Conservation (phyloP, 2,329 filamentous ascomycete genomes). For the Pseudodiploospora longispora region DNA sequence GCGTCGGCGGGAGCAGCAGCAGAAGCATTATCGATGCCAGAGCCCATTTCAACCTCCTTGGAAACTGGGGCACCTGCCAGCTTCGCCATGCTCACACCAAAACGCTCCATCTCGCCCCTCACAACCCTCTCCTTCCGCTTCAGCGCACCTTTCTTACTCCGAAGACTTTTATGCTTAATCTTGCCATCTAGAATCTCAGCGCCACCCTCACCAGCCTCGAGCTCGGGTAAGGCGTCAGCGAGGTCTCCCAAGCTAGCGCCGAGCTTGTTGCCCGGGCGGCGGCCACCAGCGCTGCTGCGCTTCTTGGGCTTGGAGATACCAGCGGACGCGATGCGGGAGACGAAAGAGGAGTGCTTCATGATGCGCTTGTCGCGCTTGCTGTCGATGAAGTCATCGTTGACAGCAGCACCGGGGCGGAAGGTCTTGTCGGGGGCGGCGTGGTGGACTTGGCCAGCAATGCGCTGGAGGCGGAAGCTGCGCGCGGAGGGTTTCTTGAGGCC, state of each 20-base stretch:
- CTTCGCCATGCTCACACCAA: constrained; percentile 74
- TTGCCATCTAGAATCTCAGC: constrained; percentile 44
- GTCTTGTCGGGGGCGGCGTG: constrained; percentile 44
- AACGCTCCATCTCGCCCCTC: constrained; percentile 71
- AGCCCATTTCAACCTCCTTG: constrained; percentile 3
- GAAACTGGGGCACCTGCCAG: constrained; percentile 40
- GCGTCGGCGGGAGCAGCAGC: constrained; percentile 9
- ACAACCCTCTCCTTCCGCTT: constrained; percentile 79
- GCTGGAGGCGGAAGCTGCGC: constrained; percentile 46
- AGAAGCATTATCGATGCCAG: constrained; percentile 1
- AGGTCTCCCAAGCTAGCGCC: constrained; percentile 66
- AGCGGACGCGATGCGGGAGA: constrained; percentile 65
- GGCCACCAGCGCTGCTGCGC: constrained; percentile 18
- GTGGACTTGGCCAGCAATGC: constrained; percentile 40
- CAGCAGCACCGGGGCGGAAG: constrained; percentile 42
- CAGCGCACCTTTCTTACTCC: constrained; percentile 67
- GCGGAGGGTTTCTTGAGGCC: constrained; percentile 47
- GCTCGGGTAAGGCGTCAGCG: constrained; percentile 69
- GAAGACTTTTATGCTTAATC: constrained; percentile 66
- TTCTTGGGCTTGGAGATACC: constrained; percentile 14
- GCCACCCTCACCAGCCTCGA: constrained; percentile 38
- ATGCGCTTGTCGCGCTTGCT: constrained; percentile 77
- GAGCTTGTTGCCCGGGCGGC: constrained; percentile 68
- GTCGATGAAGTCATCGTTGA: constrained; percentile 53
- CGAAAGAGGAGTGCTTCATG: constrained; percentile 73